These are phyloP conservation scores for Arxiozyma telluris DNA, from an alignment of 1,139 yeast genomes.

Conservation along the genomic window DNA sequence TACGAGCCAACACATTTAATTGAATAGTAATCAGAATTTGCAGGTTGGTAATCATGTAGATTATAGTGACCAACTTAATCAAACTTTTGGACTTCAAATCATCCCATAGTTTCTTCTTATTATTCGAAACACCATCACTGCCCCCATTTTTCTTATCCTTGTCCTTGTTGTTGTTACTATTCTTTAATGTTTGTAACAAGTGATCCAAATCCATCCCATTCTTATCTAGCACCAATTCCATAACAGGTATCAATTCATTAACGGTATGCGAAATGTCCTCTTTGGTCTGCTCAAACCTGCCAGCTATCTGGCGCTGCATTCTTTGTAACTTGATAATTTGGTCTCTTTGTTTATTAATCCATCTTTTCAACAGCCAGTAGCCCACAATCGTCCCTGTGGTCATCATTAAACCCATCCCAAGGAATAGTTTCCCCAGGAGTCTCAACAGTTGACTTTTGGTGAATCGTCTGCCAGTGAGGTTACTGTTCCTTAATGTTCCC, in stretches of 20 bases:
- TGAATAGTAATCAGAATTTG: slow-evolving; percentile 75
- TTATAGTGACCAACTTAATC: slow-evolving; percentile 61
- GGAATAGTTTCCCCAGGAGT: slow-evolving; percentile 14
- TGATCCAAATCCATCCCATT: slow-evolving; percentile 24
- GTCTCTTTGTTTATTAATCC: slow-evolving; percentile 31
- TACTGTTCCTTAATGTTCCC: not conserved
- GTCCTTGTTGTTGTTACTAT: slow-evolving; percentile 6
- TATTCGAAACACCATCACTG: slow-evolving; percentile 11
- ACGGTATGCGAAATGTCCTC: slow-evolving; percentile 83
- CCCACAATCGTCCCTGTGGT: slow-evolving; percentile 25
- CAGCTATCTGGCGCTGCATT: slow-evolving; percentile 66
- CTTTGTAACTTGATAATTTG: slow-evolving; percentile 64
- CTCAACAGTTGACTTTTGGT: not conserved
- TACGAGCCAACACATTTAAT: slow-evolving; percentile 77
- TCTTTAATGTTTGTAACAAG: slow-evolving; percentile 20
- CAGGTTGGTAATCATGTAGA: slow-evolving; percentile 61
- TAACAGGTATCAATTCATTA: slow-evolving; percentile 71
- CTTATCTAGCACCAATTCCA: slow-evolving; percentile 36
- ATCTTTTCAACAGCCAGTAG: slow-evolving; percentile 19
- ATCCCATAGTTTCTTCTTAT: slow-evolving; percentile 79
- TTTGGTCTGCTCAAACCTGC: slow-evolving; percentile 83
- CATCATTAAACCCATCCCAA: slow-evolving; percentile 7
- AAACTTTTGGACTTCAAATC: slow-evolving; percentile 69
- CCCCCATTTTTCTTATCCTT: slow-evolving; percentile 1
- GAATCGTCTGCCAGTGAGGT: not conserved